Evolutionary conservation across 805 yeast genomes (phyloP).

Genomic region (Cyberlindnera veronae): DNA sequence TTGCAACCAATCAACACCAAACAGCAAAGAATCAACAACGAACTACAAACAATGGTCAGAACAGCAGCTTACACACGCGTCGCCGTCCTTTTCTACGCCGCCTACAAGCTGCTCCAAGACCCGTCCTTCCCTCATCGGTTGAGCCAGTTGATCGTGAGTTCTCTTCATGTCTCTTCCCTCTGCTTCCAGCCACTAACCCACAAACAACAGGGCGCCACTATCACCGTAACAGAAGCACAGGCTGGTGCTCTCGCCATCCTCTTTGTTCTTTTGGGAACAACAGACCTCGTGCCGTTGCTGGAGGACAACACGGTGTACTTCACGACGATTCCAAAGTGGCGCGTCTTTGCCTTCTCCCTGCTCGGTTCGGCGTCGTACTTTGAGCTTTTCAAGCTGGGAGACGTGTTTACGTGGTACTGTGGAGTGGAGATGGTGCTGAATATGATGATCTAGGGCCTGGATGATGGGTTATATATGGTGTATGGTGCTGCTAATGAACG

Average conservation of each 20-base stretch:
- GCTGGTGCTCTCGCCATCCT: not conserved
- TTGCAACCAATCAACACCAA: not conserved
- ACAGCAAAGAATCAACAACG: not conserved
- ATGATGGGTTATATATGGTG: not conserved
- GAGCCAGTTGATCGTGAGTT: slow-evolving; percentile 7
- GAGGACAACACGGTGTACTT: slow-evolving; percentile 9
- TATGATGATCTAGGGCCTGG: slow-evolving; percentile 4
- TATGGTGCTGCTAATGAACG: too few species aligned
- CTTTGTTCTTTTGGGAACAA: slow-evolving; percentile 2
- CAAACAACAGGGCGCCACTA: not conserved
- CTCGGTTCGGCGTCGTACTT: slow-evolving; percentile 5
- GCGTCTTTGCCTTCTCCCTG: slow-evolving; percentile 2
- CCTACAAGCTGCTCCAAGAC: slow-evolving; percentile 6
- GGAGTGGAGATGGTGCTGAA: slow-evolving; percentile 4
- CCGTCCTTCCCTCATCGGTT: slow-evolving; percentile 1
- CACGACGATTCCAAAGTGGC: slow-evolving; percentile 3
- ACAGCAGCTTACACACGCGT: slow-evolving; percentile 4
- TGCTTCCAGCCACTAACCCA: slow-evolving; percentile 1
- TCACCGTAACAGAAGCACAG: slow-evolving; percentile 4
- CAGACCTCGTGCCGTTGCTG: slow-evolving; percentile 9
- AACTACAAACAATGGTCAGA: not conserved
- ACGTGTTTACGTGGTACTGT: slow-evolving; percentile 1
- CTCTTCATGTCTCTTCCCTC: not conserved
- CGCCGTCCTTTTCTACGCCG: not conserved
- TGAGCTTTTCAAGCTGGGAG: not conserved